These are phyloP conservation scores for Eurotiales sp. DNA, from an alignment of 2,329 filamentous ascomycete genomes.

Conservation along the genomic window DNA sequence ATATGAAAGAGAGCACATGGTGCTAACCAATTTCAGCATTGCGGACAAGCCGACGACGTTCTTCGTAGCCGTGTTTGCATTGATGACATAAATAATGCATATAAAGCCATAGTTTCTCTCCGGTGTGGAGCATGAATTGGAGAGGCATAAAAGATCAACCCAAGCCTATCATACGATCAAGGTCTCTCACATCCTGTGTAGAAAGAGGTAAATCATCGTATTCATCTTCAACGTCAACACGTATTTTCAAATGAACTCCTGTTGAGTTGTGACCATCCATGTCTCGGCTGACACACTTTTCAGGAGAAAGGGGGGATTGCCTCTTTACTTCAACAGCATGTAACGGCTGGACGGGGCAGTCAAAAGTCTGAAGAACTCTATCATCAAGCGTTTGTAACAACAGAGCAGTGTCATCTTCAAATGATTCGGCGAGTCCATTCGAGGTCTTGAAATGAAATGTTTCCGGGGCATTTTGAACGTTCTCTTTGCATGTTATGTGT, in stretches of 20 bases:
- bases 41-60: neutral
- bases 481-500: conserved; percentile 5
- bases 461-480: neutral
- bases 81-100: neutral
- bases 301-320: neutral
- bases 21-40: neutral
- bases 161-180: conserved; percentile 9
- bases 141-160: neutral
- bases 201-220: conserved; percentile 13
- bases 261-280: neutral
- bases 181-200: conserved; percentile 10
- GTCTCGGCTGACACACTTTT: neutral
- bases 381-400: conserved; percentile 24
- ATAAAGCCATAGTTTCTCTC: no score
- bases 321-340: neutral
- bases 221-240: conserved; percentile 11
- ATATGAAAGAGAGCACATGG: neutral
- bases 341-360: no score
- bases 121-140: no score
- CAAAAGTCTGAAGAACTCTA: conserved; percentile 20
- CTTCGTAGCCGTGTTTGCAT: neutral
- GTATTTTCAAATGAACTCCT: neutral
- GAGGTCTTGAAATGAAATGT: neutral
- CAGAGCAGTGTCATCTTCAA: conserved; percentile 33
- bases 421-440: conserved; percentile 18